Evolutionary conservation across 495 filamentous ascomycete genomes (phyloP), one percentile per base, ranked within the genome.

Genomic region (Xylaria acuta): DNA sequence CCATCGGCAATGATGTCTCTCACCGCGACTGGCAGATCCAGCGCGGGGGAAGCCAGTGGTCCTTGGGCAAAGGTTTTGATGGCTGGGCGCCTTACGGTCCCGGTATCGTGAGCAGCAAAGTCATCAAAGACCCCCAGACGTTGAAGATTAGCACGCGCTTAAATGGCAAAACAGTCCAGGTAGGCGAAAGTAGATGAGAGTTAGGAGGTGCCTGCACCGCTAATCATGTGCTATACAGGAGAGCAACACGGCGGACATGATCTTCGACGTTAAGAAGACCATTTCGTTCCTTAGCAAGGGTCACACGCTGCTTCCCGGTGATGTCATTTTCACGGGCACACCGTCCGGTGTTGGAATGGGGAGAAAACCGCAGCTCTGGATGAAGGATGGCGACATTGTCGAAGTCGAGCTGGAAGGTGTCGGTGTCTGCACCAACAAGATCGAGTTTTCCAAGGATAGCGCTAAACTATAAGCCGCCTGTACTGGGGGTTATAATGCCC

Each of bases 71-170:
- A 79, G 91, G 93, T 3, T 96, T 94, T 75, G 93, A 97, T 82
- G 91, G 92, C 56, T 96, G 93, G 93, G 93, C 93, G n/a, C 94
- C 93, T 0, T 92, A 88, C 74, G 94, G 94, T 3, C 94, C 94
- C 18, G 93, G 92, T 0, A 94, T 96, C 74, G 92, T 94, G 27
- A 89, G 87, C 45, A 82, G 84, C 64, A 81, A 80, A n/a, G 53
- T 94, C 71, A 91, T 96, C 74, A 78, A 83, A 43, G 89, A 95
- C 77, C 93, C 93, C 0, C 91, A 93, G 79, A 83, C 80, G 22
- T 80, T 94, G 68, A 83, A 81, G 36, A 94, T 95, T 58, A 81
- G 80, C 54, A 93, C 91, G 0, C 90, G 87, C 71, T 73, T 96
- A 45, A 97, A 97, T 79, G 93, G 92, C 0, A 78, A 88, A 78